Base-by-base conservation (phyloP, 345 rosid genomes). In the Xanthoceras sorbifolium region DNA sequence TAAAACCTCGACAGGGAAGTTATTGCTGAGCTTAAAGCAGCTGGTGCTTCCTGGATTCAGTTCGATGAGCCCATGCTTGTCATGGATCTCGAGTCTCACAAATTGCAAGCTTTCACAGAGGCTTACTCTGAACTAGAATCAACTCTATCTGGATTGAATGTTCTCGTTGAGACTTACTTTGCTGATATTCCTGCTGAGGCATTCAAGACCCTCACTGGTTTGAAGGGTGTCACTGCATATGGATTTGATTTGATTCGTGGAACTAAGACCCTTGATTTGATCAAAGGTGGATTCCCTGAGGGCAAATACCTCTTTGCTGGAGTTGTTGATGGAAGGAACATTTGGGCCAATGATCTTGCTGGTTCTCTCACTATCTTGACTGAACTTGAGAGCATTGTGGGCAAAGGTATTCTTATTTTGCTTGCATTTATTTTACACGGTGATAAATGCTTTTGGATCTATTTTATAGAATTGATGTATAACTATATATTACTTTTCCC, bases 261-360 rank as follows among this genome's bases (percentile, higher is more conserved):
- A 79, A 78, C 89, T 65, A 86, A 90, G 89, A 91, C 94, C 65
- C 66, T 90, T 78, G 97, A 90, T 57, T 86, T 95, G 87, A 85
- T 95, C 88, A 92, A 92, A 91, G 69, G 85, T 55, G 87, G 82
- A 20, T 93, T 92, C 88, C 99, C 99, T 14, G 4, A 81, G 71
- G 97, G 91, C n/a, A 95, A 95, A 81, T 87, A 89, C 81, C 92
- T 95, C 65, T 93, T 95, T 76, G 96, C 96, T 88, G 99, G 98
- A 57, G 91, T 94, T 69, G 98, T 93, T 76, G 99, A 95, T 64
- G 99, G 99, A 78, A 90, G 99, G 88, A 95, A 95, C 89, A 92
- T 95, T 78, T 95, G 99, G 99, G 98, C 98, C 72, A 93, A 95
- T 80, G 97, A 95, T 79, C 99, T 93, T 62, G 88, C 96, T 85